phyloP scores from a whole-genome alignment of 2,329 filamentous ascomycete species.

The Trichoderma sp. region DNA sequence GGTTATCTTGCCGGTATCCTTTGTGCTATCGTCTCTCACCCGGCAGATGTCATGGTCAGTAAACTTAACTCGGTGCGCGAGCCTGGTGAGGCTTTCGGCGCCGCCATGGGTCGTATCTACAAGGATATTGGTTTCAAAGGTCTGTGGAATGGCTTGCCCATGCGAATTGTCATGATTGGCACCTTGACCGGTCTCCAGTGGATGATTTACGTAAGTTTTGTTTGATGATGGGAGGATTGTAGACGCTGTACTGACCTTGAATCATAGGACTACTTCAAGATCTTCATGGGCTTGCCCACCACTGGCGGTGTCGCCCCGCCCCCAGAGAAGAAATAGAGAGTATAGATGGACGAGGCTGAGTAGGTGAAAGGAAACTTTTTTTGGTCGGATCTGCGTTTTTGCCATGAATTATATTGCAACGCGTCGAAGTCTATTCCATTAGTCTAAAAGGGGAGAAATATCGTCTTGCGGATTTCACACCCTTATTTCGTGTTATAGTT shows the following conservation, averaged over 20 bases:
- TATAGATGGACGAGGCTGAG: background rate
- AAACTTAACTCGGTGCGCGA: constrained; percentile 81
- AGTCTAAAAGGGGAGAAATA: background rate
- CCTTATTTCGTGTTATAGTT: background rate
- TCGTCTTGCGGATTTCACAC: background rate
- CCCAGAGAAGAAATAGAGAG: constrained; percentile 44
- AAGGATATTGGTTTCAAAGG: constrained; percentile 80
- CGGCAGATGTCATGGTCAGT: constrained; percentile 85
- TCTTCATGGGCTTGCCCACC: constrained; percentile 82
- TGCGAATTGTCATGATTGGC: constrained; percentile 86
- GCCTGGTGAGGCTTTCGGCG: constrained; percentile 72
- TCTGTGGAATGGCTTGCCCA: constrained; percentile 88
- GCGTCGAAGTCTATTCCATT: background rate
- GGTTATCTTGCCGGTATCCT: constrained; percentile 87
- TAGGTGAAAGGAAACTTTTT: background rate
- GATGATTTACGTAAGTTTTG: constrained; percentile 80
- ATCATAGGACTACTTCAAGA: constrained; percentile 75
- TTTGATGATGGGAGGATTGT: background rate
- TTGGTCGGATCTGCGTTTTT: background rate
- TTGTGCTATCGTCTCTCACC: constrained; percentile 78
- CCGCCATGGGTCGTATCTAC: constrained; percentile 77
- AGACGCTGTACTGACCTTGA: constrained; percentile 22
- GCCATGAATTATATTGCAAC: background rate
- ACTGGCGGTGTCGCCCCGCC: constrained; percentile 66
- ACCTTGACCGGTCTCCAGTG: constrained; percentile 81